Evolutionary conservation across 495 filamentous ascomycete genomes (phyloP), one percentile per base, ranked within the genome.

Genomic region (Podospora australis): DNA sequence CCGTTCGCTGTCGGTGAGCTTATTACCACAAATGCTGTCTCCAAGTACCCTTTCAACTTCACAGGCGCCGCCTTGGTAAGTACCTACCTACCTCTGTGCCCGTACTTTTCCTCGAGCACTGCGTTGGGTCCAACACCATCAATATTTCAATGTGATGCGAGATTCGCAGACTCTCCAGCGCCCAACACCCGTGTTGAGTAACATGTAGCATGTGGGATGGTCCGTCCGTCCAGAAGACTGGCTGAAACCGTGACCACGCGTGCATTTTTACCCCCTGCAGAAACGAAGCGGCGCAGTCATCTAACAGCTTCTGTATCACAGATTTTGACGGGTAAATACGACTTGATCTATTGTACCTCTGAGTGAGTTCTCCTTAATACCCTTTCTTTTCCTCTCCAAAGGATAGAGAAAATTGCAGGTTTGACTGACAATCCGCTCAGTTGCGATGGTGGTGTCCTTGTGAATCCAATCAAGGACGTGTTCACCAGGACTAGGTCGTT

Each of bases 1-100:
- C 59, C 67, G 8, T 60, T 64, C 35, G 39, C 49, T 13, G 23
- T 65, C 22, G 50, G 32, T 13, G 67, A 70, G 48, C 56, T 61
- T 30, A 19, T 64, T 8, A 55, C 58, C 17, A 49, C 53, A 26
- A 21, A 26, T 7, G 20, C 35, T 39, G 25, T 39, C 14, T 16
- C 19, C 14, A 19, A 13, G 11, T 4, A 34, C 4, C 30, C 30
- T 14, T 13, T 34, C 11, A 14, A 34, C 30, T 34, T 34, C 16
- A 34, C 4, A 14, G 30, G 30, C 11, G 30, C 9, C 4, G 30
- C 30, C 9, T 4, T 34, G 30, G 30, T 34, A 34, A 34, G 30
- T 11, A 10, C 30, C 30, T 13, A 10, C 30, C 3, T 14, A 11
- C 30, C 11, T 34, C 30, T 14, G 30, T 11, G 11, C 9, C 16